These are phyloP conservation scores for Solanum clarkiae DNA, from an alignment of 257 asterid species.

Conservation along the genomic window DNA sequence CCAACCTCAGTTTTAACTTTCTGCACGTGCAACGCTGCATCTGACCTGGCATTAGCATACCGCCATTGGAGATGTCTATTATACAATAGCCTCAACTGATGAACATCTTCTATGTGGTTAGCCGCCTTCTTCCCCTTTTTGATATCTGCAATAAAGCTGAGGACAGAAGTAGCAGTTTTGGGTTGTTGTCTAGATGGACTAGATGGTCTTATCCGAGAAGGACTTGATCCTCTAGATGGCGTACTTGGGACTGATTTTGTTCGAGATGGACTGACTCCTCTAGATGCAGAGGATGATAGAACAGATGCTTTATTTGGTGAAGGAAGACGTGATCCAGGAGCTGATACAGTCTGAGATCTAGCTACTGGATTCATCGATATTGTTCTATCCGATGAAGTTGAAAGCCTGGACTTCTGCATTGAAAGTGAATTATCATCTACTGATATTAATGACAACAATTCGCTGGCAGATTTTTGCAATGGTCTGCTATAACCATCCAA, in stretches of 20 bases:
- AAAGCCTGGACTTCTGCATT: slow-evolving; percentile 25
- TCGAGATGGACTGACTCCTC: slow-evolving; percentile 58
- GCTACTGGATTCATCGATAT: slow-evolving; percentile 30
- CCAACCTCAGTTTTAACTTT: slow-evolving; percentile 68
- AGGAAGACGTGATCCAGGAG: slow-evolving; percentile 40
- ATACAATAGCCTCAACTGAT: slow-evolving; percentile 60
- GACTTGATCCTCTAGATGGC: slow-evolving; percentile 65
- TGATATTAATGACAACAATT: slow-evolving; percentile 22
- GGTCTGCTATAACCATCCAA: slow-evolving; percentile 44
- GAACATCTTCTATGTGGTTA: slow-evolving; percentile 67
- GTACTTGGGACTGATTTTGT: slow-evolving; percentile 20
- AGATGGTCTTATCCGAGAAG: slow-evolving; percentile 53
- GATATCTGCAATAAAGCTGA: slow-evolving; percentile 70
- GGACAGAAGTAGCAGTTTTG: slow-evolving; percentile 58
- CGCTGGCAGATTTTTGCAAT: slow-evolving; percentile 41
- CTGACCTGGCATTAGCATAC: slow-evolving; percentile 55
- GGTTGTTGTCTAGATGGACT: slow-evolving; percentile 68
- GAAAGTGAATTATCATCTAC: slow-evolving; percentile 34
- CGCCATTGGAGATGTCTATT: slow-evolving; percentile 91
- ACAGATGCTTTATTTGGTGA: slow-evolving; percentile 38
- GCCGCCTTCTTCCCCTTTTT: slow-evolving; percentile 60
- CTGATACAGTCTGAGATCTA: slow-evolving; percentile 31
- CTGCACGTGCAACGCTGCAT: slow-evolving; percentile 36
- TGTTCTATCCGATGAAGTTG: slow-evolving; percentile 38
- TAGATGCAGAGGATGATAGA: slow-evolving; percentile 25